Evolutionary conservation across 2,329 filamentous ascomycete species (phyloP), one percentile per base, ranked within the genome.

Genomic region (Fusarium sublunatum): DNA sequence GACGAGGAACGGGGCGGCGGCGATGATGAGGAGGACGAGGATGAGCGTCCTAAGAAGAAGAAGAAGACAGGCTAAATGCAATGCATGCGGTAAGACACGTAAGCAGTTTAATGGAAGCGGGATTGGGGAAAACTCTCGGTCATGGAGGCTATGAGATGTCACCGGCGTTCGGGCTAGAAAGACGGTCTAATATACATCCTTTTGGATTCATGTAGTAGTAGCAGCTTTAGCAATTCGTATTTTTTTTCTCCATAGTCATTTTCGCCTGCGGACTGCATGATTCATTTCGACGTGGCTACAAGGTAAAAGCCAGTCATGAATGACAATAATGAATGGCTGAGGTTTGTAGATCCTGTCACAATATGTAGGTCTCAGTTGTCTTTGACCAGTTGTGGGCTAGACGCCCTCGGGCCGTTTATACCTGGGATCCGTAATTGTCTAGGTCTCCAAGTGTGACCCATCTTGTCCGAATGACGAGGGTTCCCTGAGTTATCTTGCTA

Each of bases 21-120:
- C 2, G 74, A 79, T 4, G 76, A 77, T 2, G 79, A 77, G 4
- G 77, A 81, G 43, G 79, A 80, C 15, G 76, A 81, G 67, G 79
- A 77, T 4, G 77, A 81, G 67, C 74, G 75, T 34, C 81, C 81
- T 7, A 82, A 81, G 73, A 84, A 83, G 79, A 84, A 83, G 75
- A 79, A 76, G 73, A 79, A 78, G 72, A 76, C 76, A 26, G 73
- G 62, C 47, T 76, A 64, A 52, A 40, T 41, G 34, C 15, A 38
- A 25, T 22, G 10, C 32, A 40, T 34, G 28, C 45, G 25, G 42
- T 40, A 31, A 39, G 42, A 36, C 35, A 24, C 25, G 43, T 44
- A 42, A 52, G 53, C 50, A 58, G 54, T 32, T 58, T 66, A 65
- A 65, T 65, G 46, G 58, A 46, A 57, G 50, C 38, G 51, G 62